These are phyloP conservation scores for Penicillium bovifimosum DNA, from an alignment of 495 filamentous ascomycete genomes.

Conservation along the genomic window DNA sequence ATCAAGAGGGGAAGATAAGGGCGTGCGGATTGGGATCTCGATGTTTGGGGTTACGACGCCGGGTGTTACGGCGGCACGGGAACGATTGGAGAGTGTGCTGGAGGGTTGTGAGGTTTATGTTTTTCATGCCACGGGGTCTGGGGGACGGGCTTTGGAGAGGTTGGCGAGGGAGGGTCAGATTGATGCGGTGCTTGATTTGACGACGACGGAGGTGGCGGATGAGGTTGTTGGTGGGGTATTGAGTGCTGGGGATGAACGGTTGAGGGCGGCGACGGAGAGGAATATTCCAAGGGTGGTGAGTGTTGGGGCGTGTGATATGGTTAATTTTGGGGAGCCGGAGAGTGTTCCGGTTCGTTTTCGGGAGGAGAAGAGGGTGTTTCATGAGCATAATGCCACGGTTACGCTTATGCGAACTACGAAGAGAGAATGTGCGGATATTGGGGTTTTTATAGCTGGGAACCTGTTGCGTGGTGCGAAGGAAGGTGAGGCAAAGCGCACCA, in stretches of 20 bases:
- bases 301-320: slow-evolving; percentile 63
- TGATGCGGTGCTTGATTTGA: slow-evolving; percentile 61
- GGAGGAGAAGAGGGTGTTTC: slow-evolving; percentile 35
- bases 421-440: slow-evolving; percentile 51
- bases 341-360: slow-evolving; percentile 48
- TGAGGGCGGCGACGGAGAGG: slow-evolving; percentile 47
- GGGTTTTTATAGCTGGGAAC: slow-evolving; percentile 47
- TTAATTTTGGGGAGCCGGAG: slow-evolving; percentile 55
- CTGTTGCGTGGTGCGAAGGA: slow-evolving; percentile 20
- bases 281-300: slow-evolving; percentile 59
- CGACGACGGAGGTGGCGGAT: slow-evolving; percentile 63
- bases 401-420: slow-evolving; percentile 56
- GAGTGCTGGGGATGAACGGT: slow-evolving; percentile 46
- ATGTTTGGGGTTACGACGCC: slow-evolving; percentile 76
- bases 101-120: slow-evolving; percentile 50
- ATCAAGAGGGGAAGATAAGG: slow-evolving; percentile 9
- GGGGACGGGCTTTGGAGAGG: slow-evolving; percentile 63
- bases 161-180: slow-evolving; percentile 48
- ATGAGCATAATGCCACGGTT: slow-evolving; percentile 60
- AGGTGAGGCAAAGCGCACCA: slow-evolving; percentile 33
- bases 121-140: slow-evolving; percentile 65
- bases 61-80: slow-evolving; percentile 45
- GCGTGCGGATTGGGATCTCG: slow-evolving; percentile 53
- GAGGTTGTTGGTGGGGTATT: slow-evolving; percentile 57
- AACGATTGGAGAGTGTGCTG: slow-evolving; percentile 35